These are phyloP conservation scores for Gomphus bonarii DNA, from an alignment of 1,284 basidiomycete species.

Conservation along the genomic window DNA sequence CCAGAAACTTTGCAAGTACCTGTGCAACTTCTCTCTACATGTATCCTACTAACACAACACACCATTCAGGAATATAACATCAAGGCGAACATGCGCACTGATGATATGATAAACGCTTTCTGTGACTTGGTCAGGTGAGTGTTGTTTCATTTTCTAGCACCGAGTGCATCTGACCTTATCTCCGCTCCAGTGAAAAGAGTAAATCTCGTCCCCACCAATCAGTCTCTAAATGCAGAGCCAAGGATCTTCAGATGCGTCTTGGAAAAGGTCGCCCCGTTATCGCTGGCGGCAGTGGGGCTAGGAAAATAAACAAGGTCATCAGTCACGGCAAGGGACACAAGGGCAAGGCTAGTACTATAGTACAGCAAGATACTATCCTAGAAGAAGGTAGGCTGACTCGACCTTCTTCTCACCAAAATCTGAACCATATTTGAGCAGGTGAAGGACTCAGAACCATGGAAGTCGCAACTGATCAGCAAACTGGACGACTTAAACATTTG, in stretches of 20 bases:
- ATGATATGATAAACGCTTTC: constrained; percentile 9
- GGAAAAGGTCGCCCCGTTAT: constrained; percentile 61
- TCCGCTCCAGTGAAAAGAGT: too few species aligned
- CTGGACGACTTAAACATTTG: not conserved
- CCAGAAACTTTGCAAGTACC: too few species aligned
- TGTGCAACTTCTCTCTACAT: not conserved
- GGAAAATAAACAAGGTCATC: constrained; percentile 48
- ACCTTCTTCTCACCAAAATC: not conserved
- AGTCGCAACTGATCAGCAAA: not conserved
- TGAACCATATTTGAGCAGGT: too few species aligned
- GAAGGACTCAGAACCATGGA: not conserved
- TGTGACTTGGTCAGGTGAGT: constrained; percentile 4
- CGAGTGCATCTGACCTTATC: not conserved
- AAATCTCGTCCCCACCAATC: constrained; percentile 1
- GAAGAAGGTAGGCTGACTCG: constrained; percentile 35
- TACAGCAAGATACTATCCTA: constrained; percentile 43
- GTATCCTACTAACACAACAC: not conserved
- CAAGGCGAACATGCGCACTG: constrained; percentile 9
- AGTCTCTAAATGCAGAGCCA: constrained; percentile 40
- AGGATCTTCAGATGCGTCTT: constrained; percentile 54
- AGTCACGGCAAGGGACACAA: constrained; percentile 34
- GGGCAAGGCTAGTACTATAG: constrained; percentile 37
- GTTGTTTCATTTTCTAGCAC: not conserved
- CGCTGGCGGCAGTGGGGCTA: constrained; percentile 53
- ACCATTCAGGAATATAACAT: constrained; percentile 7